Evolutionary conservation across 2,329 filamentous ascomycete genomes (phyloP), one percentile per base, ranked within the genome.

Genomic region (Thielaviopsis euricoi): DNA sequence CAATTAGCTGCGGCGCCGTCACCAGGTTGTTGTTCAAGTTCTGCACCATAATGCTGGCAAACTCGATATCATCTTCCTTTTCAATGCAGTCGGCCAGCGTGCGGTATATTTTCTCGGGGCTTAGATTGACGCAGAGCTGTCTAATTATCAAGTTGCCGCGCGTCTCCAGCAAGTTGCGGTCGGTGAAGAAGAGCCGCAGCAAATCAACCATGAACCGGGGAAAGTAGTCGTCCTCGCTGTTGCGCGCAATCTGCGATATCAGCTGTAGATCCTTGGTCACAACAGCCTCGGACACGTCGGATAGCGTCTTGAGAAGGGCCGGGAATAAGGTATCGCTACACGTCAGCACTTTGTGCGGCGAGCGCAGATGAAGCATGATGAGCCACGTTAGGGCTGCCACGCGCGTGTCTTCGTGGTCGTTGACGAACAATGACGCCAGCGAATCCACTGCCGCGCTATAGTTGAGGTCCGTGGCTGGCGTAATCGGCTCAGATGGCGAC

Each of bases 1-100:
- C 94, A 1, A 88, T 83, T 29, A 98, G 75, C 70, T 98, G 90
- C 0, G 94, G 93, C 0, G 94, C 93, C 1, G 94, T 98, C 63
- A 98, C 96, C 57, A 98, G 82, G 65, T 98, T 98, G 70, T 98
- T 98, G 73, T 98, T 98, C 56, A 98, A 77, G 66, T 97, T 97
- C 69, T 98, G 93, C 29, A 98, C 89, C 93, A 98, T 98, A 65
- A 98, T 97, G 67, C 91, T 96, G 17, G 93, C 91, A 70, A 98
- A 98, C 68, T 98, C 94, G 49, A 98, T 82, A 67, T 98, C 93
- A 71, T 97, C 93, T 69, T 98, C 93, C 67, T 90, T 95, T 69
- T 97, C 93, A 10, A 98, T 86, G 64, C 93, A 96, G 65, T 98
- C 93, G 25, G 93, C 94, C 62, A 98, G 76, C 2, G 89, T 97